Evolutionary conservation across 148 eudicot genomes (phyloP), one percentile per base, ranked within the genome.

Genomic region (Talinum fruticosum): DNA sequence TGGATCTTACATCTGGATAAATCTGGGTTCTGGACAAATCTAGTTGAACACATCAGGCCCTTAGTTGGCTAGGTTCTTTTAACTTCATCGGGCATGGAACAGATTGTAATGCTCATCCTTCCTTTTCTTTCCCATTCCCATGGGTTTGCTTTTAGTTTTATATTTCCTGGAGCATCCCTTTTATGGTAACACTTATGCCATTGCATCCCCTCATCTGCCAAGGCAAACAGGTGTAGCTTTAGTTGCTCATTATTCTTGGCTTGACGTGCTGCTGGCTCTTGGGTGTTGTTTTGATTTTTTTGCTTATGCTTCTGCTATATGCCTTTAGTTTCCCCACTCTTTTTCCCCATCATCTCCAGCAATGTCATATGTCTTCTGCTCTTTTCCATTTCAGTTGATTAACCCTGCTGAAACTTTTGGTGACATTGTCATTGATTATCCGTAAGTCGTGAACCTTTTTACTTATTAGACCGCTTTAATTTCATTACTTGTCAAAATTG

Each of bases 391-490:
- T 71, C 93, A 96, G 99, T 75, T 93, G 73, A 79, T 96, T 82
- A 96, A 96, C 82, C 99, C 99, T 62, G 95, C 99, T 75, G 99
- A 96, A 80, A 93, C 98, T 44, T 96, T 96, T 81, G 99, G 99
- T 78, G 99, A 96, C 85, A 93, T 96, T 74, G 98, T 96, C 62
- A 91, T 96, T 83, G 99, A 96, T 80, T 96, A 96, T 79, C 95
- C 98, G 99, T 96, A 91, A 90, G 98, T 87, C 66, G 66, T 75
- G 69, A 74, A 72, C 36, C 64, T 78, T 64, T 37, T 37, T 36
- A 34, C 37, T 62, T 33, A 36, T n/a, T 72, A 23, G 38, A 34
- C 59, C 30, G 12, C 74, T 71, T 30, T 61, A 49, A 44, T 49
- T 54, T 64, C 47, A 29, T 34, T 4, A 30, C 37, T 18, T 51